Evolutionary conservation across 345 rosid species (phyloP).

Genomic region (Rhizophora apiculata): DNA sequence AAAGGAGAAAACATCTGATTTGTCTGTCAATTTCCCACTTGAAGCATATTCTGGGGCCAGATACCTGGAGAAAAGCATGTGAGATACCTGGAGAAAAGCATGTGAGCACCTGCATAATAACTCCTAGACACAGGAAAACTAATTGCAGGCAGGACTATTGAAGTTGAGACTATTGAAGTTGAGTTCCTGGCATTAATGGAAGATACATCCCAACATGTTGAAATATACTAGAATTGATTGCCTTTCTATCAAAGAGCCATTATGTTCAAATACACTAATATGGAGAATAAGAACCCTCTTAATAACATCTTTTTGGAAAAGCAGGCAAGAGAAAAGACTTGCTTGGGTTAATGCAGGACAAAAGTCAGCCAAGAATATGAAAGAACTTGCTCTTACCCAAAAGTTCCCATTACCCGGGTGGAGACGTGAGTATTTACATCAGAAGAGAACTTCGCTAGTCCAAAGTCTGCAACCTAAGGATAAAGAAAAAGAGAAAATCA

Average conservation of each 20-base stretch:
- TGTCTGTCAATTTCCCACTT: constrained; percentile 80
- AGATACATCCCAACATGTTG: no score
- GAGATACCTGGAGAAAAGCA: constrained; percentile 43
- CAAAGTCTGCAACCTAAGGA: constrained; percentile 91
- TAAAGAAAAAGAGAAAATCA: neutral
- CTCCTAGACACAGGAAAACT: neutral
- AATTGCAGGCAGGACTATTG: neutral
- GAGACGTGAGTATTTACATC: constrained; percentile 87
- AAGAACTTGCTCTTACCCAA: constrained; percentile 53
- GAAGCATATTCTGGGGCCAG: constrained; percentile 98
- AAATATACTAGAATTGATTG: no score
- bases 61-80: constrained; percentile 42
- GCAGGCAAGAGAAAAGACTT: neutral
- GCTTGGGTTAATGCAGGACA: constrained; percentile 4
- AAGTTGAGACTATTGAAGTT: no score
- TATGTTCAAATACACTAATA: neutral
- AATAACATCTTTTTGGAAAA: neutral
- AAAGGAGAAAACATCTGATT: constrained; percentile 85
- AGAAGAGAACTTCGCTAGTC: constrained; percentile 74
- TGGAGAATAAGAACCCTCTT: neutral
- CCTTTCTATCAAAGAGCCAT: neutral
- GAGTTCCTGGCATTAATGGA: no score
- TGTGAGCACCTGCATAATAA: neutral
- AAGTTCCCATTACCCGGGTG: constrained; percentile 97
- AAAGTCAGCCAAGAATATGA: neutral